Evolutionary conservation across 352 stramenopile genomes (phyloP), one percentile per base, ranked within the genome.

Genomic region (Phytophthora niederhauseri): DNA sequence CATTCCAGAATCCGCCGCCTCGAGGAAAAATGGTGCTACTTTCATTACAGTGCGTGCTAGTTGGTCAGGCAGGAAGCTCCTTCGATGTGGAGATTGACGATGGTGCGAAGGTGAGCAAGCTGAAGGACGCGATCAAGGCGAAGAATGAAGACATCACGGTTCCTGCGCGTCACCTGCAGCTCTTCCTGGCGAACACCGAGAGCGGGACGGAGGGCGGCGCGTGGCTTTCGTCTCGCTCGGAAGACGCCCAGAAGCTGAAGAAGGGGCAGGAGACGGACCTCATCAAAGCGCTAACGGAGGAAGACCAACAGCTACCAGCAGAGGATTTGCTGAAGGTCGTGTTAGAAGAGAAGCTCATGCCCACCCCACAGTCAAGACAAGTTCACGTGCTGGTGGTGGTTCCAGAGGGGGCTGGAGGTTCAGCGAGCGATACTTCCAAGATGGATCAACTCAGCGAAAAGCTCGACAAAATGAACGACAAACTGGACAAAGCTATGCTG

Each of bases 401-500:
- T 55, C 24, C 22, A 14, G 24, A 55, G 20, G 24, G 49, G 1
- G 49, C 49, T 14, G 20, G n/a, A 36, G 53, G 53, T 43, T 60
- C 53, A 60, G 56, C 56, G 38, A 62, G 41, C 38, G 56, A 62
- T 24, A 31, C 41, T 24, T 53, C 56, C 36, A 53, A 51, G 41
- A 15, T 62, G 5, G 56, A 62, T 62, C 41, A 53, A 62, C 38
- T 62, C 24, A n/a, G 8, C 41, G 20, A 62, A 62, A 53, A 54
- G 38, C 20, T 62, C 24, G 38, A 62, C 56, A 53, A 62, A 53
- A 54, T 62, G 36, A 26, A 62, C 56, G 56, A 52, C 56, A 62
- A 53, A 62, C 56, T 62, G 41, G 17, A 48, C 41, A 48, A 48
- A 48, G 22, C 41, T 48, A 22, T 62, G 41, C 41, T 49, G 14